These are phyloP conservation scores for Dryas octopetala DNA, from an alignment of 306 rosid genomes.

Conservation along the genomic window DNA sequence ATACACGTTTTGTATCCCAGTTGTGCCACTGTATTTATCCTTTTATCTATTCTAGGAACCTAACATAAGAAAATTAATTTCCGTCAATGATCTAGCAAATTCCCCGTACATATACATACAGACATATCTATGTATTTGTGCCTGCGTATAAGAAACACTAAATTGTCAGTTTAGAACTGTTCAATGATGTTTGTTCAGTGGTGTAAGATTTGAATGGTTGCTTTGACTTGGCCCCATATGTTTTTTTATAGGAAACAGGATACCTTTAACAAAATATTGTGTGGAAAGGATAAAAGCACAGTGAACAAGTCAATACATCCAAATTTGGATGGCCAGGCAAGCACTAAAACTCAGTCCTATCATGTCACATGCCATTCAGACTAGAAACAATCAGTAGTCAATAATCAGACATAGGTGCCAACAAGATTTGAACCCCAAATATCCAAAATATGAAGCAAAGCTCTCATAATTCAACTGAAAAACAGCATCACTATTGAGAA, in stretches of 20 bases:
- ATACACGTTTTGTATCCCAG: conserved; percentile 75
- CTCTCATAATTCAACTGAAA: background rate
- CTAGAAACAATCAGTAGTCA: background rate
- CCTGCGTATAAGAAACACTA: background rate
- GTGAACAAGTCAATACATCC: too few relatives aligned
- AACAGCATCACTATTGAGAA: background rate
- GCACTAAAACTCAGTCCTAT: background rate
- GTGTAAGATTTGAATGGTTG: background rate
- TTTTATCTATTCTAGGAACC: conserved; percentile 88
- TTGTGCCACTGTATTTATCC: conserved; percentile 67
- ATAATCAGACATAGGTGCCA: background rate
- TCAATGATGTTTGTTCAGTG: background rate
- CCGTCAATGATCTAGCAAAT: background rate
- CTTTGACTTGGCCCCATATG: background rate
- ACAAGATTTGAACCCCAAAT: background rate
- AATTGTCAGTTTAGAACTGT: too few relatives aligned
- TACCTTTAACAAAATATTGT: too few relatives aligned
- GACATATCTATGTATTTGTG: background rate
- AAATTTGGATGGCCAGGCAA: background rate
- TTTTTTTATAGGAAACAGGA: too few relatives aligned
- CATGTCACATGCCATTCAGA: background rate
- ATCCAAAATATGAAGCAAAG: background rate
- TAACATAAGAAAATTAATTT: conserved; percentile 12
- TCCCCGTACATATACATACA: too few relatives aligned
- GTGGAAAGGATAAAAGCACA: too few relatives aligned